These are phyloP conservation scores for Suillus sp. DNA, from an alignment of 768 basidiomycete genomes.

Conservation along the genomic window DNA sequence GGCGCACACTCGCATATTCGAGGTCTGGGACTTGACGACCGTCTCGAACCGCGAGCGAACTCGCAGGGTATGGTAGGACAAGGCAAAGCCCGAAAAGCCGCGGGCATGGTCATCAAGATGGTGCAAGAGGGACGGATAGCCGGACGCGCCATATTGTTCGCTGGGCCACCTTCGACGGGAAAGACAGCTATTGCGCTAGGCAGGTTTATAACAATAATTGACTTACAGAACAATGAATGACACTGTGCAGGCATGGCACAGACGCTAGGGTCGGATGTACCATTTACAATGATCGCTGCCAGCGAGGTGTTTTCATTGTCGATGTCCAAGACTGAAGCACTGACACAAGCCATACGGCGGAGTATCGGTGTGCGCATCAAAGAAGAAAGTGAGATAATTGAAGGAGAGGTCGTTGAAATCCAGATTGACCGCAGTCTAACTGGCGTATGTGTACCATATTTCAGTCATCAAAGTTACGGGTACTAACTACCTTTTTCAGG, in stretches of 20 bases:
- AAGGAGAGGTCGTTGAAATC: conserved; percentile 98
- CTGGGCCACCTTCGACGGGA: conserved; percentile 95
- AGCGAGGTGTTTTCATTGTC: conserved; percentile 98
- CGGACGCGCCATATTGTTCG: conserved; percentile 94
- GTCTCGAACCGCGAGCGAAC: conserved; percentile 85
- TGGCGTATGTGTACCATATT: conserved; percentile 57
- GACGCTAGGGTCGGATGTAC: conserved; percentile 90
- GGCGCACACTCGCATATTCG: conserved; percentile 95
- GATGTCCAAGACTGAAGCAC: conserved; percentile 98
- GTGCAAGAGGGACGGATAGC: conserved; percentile 96
- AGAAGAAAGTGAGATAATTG: conserved; percentile 96
- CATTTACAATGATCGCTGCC: conserved; percentile 96
- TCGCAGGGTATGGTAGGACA: conserved; percentile 98
- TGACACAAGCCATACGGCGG: conserved; percentile 94
- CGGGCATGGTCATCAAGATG: conserved; percentile 97
- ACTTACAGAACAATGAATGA: background rate
- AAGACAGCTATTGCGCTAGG: conserved; percentile 99
- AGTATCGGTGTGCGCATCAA: conserved; percentile 98
- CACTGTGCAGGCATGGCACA: conserved; percentile 84
- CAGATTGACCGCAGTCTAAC: conserved; percentile 97
- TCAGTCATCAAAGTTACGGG: background rate
- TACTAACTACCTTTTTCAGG: conserved; percentile 47
- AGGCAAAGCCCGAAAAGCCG: conserved; percentile 93
- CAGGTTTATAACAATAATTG: conserved; percentile 36
- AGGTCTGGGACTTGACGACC: conserved; percentile 90